Base-by-base conservation (phyloP, 257 asterid species). In the Nicotiana attenuata region DNA sequence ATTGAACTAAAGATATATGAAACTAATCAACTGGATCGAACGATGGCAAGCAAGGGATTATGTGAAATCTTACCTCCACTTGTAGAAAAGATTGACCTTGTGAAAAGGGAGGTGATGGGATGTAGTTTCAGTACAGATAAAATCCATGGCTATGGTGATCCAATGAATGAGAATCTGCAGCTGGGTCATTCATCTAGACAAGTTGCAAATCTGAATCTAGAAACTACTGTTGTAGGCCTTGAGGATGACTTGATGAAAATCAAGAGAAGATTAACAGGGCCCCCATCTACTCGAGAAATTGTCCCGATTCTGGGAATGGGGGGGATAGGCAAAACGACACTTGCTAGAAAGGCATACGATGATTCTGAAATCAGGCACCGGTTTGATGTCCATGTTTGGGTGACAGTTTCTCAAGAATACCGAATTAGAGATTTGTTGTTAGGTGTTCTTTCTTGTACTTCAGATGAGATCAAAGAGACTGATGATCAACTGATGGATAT, bases 361-460 rank as follows among this genome's bases (percentile, higher is more conserved):
- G 57, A 81, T 69, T 80, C 69, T 52, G 9, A 5, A 16, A 65
- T 69, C 19, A 6, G 6, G 15, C 29, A 15, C 3, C 68, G 31
- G 19, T 81, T 81, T 53, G 65, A 81, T 15, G 7, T 75, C 14
- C 77, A 20, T 33, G 59, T 47, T 28, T 81, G 80, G 84, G 31
- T 35, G n/a, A 80, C 60, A 17, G 4, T 65, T 8, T 47, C 65
- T 80, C 83, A 26, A 56, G 76, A 59, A 4, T 80, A 35, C n/a
- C 3, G 28, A 11, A 24, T 47, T 14, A 45, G 64, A 26, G 50
- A 63, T 11, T 50, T 63, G 7, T 45, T 80, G 15, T 15, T 59
- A 9, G 59, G 57, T 5, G 20, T 64, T 65, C 13, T 68, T 4
- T 38, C 28, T 9, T 76, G 66, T 76, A 76, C 2, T 76, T 17